Conservation (phyloP, 2,329 filamentous ascomycete genomes). For the Scedosporium boydii region DNA sequence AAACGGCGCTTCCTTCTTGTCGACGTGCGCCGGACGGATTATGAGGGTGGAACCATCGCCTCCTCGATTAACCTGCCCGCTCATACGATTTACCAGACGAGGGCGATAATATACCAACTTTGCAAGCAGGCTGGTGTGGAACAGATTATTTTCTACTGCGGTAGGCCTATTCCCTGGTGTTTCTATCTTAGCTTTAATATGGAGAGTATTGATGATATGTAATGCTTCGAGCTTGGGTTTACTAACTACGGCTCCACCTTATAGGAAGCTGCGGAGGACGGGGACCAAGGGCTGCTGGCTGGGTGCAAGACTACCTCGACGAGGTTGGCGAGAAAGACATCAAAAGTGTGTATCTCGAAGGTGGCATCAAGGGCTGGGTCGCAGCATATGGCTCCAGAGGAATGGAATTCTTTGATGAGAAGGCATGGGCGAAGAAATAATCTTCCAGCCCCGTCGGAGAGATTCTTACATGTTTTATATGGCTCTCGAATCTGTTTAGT, state of each 20-base stretch:
- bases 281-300: slow-evolving; percentile 41
- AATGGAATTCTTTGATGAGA: slow-evolving; percentile 42
- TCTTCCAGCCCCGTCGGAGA: neutral
- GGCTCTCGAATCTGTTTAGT: neutral
- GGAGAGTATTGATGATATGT: neutral
- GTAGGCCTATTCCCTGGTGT: slow-evolving; percentile 20
- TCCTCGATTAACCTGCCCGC: slow-evolving; percentile 49
- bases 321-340: slow-evolving; percentile 32
- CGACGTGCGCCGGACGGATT: slow-evolving; percentile 44
- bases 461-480: neutral
- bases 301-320: slow-evolving; percentile 47
- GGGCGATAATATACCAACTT: slow-evolving; percentile 36
- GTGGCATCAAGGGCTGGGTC: slow-evolving; percentile 48
- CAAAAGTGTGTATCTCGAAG: slow-evolving; percentile 36
- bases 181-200: neutral
- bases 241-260: neutral
- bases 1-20: slow-evolving; percentile 33
- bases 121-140: slow-evolving; percentile 38
- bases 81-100: slow-evolving; percentile 41
- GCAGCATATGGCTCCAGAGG: slow-evolving; percentile 32
- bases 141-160: slow-evolving; percentile 46
- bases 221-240: neutral
- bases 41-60: slow-evolving; percentile 49
- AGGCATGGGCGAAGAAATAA: slow-evolving; percentile 20
- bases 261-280: slow-evolving; percentile 40